Evolutionary conservation across 169 alveolate genomes (phyloP).

Genomic region (Plasmodium coatneyi): DNA sequence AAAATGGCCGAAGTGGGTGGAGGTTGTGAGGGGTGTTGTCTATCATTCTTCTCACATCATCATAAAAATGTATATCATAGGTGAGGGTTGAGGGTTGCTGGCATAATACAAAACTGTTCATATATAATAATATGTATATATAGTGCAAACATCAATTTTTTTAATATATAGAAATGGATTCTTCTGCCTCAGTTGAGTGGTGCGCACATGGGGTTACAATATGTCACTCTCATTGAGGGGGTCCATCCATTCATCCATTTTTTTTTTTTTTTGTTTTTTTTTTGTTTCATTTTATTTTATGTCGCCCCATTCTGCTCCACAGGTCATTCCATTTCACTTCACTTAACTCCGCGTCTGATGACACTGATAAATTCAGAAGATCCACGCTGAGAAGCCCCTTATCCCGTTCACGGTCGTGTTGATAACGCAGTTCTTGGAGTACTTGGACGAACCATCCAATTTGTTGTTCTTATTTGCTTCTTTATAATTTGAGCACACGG

Average conservation of each 20-base stretch:
- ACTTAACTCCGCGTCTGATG: not conserved
- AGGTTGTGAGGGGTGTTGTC: not conserved
- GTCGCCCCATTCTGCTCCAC: not conserved
- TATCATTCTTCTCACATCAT: not conserved
- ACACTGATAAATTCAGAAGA: slow-evolving; percentile 13
- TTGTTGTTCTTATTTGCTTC: slow-evolving; percentile 44
- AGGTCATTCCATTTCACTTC: not conserved
- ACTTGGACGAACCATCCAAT: slow-evolving; percentile 1
- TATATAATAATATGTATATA: slow-evolving; percentile 4
- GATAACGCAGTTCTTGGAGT: slow-evolving; percentile 25
- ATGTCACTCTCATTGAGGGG: not conserved
- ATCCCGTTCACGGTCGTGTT: slow-evolving; percentile 51
- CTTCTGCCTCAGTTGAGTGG: not conserved
- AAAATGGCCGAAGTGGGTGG: not conserved
- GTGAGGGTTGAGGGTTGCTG: not conserved
- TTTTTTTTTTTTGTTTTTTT: not conserved
- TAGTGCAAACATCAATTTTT: not conserved
- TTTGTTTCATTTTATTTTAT: not conserved
- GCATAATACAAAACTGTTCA: not conserved
- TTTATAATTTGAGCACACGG: slow-evolving; percentile 71
- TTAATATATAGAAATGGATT: not conserved
- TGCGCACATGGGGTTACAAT: not conserved
- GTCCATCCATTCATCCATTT: not conserved
- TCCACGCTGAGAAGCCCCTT: slow-evolving; percentile 59
- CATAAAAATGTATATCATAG: not conserved